Evolutionary conservation across 257 asterid genomes (phyloP).

Genomic region (Eucommia ulmoides): DNA sequence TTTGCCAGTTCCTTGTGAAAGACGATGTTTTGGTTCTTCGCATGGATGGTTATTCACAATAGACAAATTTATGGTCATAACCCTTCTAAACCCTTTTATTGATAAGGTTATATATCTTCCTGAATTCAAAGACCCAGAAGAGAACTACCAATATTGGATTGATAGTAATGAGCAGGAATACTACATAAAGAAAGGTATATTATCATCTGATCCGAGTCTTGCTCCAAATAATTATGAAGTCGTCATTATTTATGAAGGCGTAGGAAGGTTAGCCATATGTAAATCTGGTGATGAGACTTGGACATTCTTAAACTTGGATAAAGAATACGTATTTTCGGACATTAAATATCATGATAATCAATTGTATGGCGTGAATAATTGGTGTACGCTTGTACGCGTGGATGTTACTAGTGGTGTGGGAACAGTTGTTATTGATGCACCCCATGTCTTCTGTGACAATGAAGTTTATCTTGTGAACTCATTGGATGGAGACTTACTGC

Average conservation of each 20-base stretch:
- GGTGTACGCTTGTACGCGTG: not conserved
- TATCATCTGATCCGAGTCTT: not conserved
- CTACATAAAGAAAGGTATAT: not conserved
- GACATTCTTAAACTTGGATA: not conserved
- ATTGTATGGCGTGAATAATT: not conserved
- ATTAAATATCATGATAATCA: not conserved
- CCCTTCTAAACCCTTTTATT: not conserved
- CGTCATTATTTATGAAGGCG: not conserved
- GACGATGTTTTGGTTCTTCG: no score
- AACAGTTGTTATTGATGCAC: not conserved
- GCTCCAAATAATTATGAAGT: not conserved
- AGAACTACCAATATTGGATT: not conserved
- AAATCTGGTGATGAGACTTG: not conserved
- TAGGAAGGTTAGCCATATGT: not conserved
- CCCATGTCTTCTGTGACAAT: not conserved
- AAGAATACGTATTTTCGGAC: not conserved
- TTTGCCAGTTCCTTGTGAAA: no score
- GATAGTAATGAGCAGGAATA: not conserved
- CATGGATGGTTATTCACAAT: not conserved
- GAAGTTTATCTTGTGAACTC: not conserved
- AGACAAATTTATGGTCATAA: not conserved
- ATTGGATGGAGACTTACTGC: no score
- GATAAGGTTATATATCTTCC: not conserved
- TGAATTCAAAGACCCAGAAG: not conserved
- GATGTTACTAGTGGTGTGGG: not conserved